phyloP scores from a whole-genome alignment of 805 yeast species.

The Pichia gijzeniarum region DNA sequence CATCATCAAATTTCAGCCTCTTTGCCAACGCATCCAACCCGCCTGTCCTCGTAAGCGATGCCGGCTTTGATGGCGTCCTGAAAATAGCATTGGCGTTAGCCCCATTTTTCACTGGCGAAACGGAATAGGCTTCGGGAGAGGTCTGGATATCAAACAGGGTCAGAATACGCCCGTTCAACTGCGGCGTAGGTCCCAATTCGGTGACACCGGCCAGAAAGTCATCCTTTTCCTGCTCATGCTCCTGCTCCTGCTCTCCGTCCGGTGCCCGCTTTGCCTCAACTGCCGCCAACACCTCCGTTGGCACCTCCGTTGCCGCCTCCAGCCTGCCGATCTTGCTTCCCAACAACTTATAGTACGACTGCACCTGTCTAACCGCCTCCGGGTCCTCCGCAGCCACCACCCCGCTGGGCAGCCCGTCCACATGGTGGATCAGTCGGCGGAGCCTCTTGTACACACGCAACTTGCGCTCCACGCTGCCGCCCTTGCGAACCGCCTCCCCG shows the following conservation, averaged over 20 bases:
- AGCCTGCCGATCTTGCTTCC: background rate
- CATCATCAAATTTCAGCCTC: slow-evolving; percentile 1
- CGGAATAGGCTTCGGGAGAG: slow-evolving; percentile 13
- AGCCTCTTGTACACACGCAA: slow-evolving; percentile 10
- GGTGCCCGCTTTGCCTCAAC: background rate
- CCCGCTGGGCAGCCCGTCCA: background rate
- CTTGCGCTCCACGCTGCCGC: slow-evolving; percentile 5
- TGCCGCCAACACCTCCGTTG: background rate
- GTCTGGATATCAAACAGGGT: slow-evolving; percentile 58
- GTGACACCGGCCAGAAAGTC: background rate
- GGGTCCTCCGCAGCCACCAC: background rate
- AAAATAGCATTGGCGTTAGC: slow-evolving; percentile 14
- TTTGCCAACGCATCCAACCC: slow-evolving; percentile 7
- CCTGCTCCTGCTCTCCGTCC: background rate
- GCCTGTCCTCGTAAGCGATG: too few relatives aligned
- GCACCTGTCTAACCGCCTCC: background rate
- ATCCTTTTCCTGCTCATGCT: background rate
- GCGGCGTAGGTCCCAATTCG: slow-evolving; percentile 84
- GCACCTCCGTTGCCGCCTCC: background rate
- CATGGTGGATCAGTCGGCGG: slow-evolving; percentile 3
- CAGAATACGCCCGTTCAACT: slow-evolving; percentile 66
- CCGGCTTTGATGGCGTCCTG: slow-evolving; percentile 26
- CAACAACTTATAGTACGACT: slow-evolving; percentile 1
- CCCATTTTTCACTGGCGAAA: slow-evolving; percentile 4
- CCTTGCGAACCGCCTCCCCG: slow-evolving; percentile 8